A percentile compares a stretch with the other conserved stretches of the same genome.
These are phyloP conservation scores for Lentinula lateritia DNA, from an alignment of 768 basidiomycete genomes.

Conservation along the genomic window DNA sequence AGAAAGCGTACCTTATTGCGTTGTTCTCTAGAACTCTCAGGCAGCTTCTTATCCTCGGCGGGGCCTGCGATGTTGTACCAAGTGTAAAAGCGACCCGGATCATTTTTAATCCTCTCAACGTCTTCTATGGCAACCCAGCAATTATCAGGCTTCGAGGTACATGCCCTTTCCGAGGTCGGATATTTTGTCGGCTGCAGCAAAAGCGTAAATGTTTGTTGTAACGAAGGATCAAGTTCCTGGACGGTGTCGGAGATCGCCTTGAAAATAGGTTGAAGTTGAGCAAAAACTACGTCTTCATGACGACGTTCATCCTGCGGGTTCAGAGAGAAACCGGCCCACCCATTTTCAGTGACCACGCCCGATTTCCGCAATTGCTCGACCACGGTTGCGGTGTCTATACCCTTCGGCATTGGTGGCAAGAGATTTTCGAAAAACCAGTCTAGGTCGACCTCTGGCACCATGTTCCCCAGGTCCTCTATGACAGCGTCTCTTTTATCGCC, in stretches of 20 bases:
- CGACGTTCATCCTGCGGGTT: not conserved
- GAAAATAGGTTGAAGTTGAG: not conserved
- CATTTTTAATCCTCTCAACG: not conserved
- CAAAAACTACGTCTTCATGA: not conserved
- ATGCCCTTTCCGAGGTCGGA: not conserved
- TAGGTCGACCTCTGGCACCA: slow-evolving; percentile 32
- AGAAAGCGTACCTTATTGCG: not conserved
- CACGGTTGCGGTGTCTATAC: not conserved
- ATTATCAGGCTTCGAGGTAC: not conserved
- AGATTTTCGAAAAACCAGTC: not conserved
- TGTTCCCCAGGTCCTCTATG: slow-evolving; percentile 33
- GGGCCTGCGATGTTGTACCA: not conserved
- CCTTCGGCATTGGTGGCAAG: not conserved
- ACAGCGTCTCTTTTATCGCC: not conserved
- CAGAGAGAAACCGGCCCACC: not conserved
- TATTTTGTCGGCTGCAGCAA: not conserved
- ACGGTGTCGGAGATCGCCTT: not conserved
- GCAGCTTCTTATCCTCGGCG: not conserved
- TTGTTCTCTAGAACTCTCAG: not conserved
- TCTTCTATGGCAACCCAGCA: not conserved
- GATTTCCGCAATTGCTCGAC: not conserved
- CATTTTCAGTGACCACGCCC: not conserved
- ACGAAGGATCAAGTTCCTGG: not conserved
- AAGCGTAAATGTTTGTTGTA: not conserved
- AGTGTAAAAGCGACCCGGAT: not conserved